phyloP scores from a whole-genome alignment of 176 grass and related monocot species.

The Thinopyrum elongatum region DNA sequence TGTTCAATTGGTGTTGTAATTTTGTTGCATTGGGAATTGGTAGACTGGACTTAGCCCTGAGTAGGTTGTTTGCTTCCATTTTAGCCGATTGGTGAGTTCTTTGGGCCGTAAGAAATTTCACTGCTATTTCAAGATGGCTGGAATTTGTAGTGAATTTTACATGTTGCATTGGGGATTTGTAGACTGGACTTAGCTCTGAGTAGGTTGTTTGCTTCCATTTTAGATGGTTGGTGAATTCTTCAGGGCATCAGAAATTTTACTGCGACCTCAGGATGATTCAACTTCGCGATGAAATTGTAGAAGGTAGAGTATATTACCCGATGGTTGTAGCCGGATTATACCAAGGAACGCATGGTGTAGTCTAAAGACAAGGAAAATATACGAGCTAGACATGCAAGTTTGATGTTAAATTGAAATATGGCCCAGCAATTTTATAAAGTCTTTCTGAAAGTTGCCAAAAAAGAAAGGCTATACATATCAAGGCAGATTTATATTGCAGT shows the following conservation, averaged over 20 bases:
- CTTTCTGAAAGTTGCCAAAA: background rate
- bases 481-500: background rate
- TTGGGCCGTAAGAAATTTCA: background rate
- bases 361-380: background rate
- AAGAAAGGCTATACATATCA: background rate
- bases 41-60: background rate
- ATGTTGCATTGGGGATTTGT: background rate
- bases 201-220: background rate
- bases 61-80: background rate
- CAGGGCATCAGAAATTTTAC: background rate
- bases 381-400: background rate
- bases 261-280: background rate
- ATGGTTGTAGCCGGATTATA: background rate
- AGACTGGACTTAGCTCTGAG: background rate
- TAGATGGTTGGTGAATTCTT: background rate
- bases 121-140: background rate
- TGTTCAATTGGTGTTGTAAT: background rate
- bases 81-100: background rate
- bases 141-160: too few species aligned
- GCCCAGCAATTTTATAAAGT: background rate
- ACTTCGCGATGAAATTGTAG: background rate
- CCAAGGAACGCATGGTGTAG: background rate
- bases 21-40: conserved; percentile 1
- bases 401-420: background rate
- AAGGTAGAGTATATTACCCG: background rate